Percentiles rank a stretch among this genome's conserved stretches.
These are phyloP conservation scores for Posidonia australis DNA, from an alignment of 106 monocot species.

Conservation along the genomic window DNA sequence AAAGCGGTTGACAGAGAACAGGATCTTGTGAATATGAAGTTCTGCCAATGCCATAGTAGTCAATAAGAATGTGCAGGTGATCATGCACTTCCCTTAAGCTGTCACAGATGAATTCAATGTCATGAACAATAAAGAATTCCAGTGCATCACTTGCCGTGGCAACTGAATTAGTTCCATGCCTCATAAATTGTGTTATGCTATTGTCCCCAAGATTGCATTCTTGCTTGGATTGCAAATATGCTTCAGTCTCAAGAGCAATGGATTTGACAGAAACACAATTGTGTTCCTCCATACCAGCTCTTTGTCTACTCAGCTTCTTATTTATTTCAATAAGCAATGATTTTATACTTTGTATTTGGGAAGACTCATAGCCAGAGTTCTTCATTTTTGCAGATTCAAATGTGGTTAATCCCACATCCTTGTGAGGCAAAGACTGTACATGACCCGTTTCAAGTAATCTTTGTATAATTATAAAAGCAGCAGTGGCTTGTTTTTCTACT, in stretches of 20 bases:
- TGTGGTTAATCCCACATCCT: constrained; percentile 3
- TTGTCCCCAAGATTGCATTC: neutral
- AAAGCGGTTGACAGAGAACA: neutral
- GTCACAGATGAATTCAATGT: neutral
- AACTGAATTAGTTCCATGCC: no score
- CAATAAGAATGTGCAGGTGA: neutral
- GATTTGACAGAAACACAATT: neutral
- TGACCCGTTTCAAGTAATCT: constrained; percentile 8
- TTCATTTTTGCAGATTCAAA: neutral
- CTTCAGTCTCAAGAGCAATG: neutral
- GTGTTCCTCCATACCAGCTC: constrained; percentile 3
- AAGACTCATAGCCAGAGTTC: neutral
- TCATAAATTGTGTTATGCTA: neutral
- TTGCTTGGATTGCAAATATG: neutral
- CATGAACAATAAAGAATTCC: neutral
- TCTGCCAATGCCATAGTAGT: neutral
- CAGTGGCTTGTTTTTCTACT: constrained; percentile 10
- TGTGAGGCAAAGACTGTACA: constrained; percentile 4
- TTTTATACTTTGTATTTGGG: neutral
- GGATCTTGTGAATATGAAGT: neutral
- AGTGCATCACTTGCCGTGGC: neutral
- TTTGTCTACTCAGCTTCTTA: neutral
- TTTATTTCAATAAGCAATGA: neutral
- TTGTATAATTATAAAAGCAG: constrained; percentile 10
- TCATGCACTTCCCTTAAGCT: neutral